phyloP scores from a whole-genome alignment of 148 eudicot species.

The Cornus suecica region DNA sequence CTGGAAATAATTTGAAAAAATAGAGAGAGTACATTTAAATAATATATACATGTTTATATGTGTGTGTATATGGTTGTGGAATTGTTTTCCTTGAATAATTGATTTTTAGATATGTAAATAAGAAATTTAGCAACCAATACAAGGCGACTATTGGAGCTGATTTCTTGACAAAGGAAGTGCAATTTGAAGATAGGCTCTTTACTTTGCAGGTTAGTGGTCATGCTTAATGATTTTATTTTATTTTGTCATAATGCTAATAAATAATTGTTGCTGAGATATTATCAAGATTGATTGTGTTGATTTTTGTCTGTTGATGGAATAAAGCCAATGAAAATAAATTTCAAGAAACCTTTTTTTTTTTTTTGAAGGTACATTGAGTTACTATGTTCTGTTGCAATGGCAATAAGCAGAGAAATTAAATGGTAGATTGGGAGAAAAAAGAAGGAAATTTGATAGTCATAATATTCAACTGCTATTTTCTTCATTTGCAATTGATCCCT shows the following conservation, averaged over 20 bases:
- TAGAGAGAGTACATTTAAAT: too few species aligned
- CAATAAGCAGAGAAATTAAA: not conserved
- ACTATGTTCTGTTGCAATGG: too few species aligned
- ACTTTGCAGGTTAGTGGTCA: slow-evolving; percentile 70
- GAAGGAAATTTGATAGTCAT: not conserved
- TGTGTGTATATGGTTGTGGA: slow-evolving; percentile 2
- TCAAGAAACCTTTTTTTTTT: too few species aligned
- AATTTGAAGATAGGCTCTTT: slow-evolving; percentile 92
- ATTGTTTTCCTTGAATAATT: slow-evolving; percentile 39
- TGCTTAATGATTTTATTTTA: not conserved
- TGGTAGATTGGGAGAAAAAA: not conserved
- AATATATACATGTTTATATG: too few species aligned
- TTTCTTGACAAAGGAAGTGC: slow-evolving; percentile 93
- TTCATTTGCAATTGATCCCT: too few species aligned
- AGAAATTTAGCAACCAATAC: slow-evolving; percentile 92
- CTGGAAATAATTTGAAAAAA: not conserved
- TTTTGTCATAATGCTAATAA: too few species aligned
- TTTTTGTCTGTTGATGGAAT: too few species aligned
- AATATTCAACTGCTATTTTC: too few species aligned
- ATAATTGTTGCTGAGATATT: not conserved
- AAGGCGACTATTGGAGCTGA: slow-evolving; percentile 98
- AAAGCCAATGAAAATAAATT: too few species aligned
- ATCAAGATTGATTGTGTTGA: too few species aligned
- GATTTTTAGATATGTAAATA: slow-evolving; percentile 78
- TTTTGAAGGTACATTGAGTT: too few species aligned